Conservation (phyloP, 23 red algal genomes). For the Gracilariopsis chorda region DNA sequence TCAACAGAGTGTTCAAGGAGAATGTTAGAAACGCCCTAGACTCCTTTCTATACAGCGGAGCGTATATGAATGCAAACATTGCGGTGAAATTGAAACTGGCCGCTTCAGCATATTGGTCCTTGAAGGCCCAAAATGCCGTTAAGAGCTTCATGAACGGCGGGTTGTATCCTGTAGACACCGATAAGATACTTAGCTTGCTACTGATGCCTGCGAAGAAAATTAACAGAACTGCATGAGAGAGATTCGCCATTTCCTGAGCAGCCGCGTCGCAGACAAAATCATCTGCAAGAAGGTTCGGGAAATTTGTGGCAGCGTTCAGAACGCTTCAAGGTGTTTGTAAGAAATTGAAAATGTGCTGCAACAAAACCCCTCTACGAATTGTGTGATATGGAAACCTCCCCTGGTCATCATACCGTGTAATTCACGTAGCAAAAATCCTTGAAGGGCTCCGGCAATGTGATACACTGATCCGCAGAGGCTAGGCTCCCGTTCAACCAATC, state of each 20-base stretch:
- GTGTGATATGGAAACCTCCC: too few relatives aligned
- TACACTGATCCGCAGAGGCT: too few relatives aligned
- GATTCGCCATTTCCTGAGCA: too few relatives aligned
- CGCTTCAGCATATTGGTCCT: neutral
- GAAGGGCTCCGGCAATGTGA: too few relatives aligned
- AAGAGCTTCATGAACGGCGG: neutral
- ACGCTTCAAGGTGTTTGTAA: neutral
- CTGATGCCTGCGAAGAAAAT: too few relatives aligned
- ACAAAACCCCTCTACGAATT: neutral
- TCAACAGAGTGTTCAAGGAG: neutral
- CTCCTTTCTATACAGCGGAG: neutral
- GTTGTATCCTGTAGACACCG: neutral
- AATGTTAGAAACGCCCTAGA: neutral
- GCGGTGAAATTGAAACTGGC: neutral
- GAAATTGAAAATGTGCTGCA: neutral
- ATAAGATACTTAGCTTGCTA: neutral
- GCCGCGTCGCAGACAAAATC: too few relatives aligned
- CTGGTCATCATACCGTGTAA: too few relatives aligned
- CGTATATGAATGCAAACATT: neutral
- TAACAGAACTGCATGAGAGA: too few relatives aligned
- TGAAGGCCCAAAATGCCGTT: neutral
- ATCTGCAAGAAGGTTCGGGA: neutral
- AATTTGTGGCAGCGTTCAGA: neutral
- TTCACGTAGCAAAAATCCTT: too few relatives aligned
- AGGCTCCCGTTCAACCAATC: too few relatives aligned